Evolutionary conservation across 2,329 filamentous ascomycete species (phyloP).

Genomic region (Huntiella moniliformis): DNA sequence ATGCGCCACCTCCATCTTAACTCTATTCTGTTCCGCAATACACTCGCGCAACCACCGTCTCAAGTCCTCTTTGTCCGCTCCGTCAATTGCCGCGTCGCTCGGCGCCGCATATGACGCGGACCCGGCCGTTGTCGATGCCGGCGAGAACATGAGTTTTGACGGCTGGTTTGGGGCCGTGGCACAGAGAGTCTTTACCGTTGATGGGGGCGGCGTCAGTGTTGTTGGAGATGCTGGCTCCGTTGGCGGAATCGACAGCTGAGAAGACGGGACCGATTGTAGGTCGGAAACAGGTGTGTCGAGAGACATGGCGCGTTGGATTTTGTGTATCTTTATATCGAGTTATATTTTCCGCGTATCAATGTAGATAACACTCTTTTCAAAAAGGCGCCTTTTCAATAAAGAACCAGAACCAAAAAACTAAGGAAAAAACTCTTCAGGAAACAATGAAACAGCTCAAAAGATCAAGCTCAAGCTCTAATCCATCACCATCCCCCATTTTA

Average conservation of each 20-base stretch:
- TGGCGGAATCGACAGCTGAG: not conserved
- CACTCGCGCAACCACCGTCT: constrained; percentile 35
- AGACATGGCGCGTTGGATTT: no score
- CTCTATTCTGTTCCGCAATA: constrained; percentile 35
- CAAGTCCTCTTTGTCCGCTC: constrained; percentile 36
- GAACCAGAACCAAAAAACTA: no score
- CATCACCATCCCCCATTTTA: no score
- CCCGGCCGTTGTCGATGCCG: constrained; percentile 26
- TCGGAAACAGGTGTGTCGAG: not conserved
- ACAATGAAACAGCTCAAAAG: no score
- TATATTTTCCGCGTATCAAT: no score
- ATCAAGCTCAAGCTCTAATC: no score
- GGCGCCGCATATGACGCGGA: constrained; percentile 28
- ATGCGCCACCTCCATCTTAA: constrained; percentile 72
- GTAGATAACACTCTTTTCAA: no score
- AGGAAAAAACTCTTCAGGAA: no score
- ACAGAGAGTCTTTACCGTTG: no score
- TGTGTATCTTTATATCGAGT: no score
- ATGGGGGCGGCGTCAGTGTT: not conserved
- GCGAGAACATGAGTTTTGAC: constrained; percentile 31
- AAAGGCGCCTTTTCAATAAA: no score
- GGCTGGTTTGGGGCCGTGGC: constrained; percentile 19
- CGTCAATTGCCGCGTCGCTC: constrained; percentile 29
- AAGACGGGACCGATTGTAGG: not conserved
- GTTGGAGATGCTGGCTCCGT: not conserved